Percentiles rank a stretch among this genome's conserved stretches.
These are phyloP conservation scores for Chaetoscypha palmicola DNA, from an alignment of 2,329 filamentous ascomycete genomes.

Conservation along the genomic window DNA sequence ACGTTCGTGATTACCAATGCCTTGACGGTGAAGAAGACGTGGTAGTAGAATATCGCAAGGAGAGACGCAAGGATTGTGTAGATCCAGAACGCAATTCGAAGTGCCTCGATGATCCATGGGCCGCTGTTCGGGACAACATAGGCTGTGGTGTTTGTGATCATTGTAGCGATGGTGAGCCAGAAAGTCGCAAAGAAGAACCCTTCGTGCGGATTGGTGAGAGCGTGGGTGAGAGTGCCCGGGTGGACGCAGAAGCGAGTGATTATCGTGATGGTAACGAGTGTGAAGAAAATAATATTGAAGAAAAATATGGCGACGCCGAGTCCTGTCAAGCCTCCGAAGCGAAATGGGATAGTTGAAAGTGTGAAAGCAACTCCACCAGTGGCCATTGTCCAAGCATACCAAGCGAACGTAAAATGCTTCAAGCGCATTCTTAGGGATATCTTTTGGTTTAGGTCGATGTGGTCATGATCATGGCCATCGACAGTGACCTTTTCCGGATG, in stretches of 20 bases:
- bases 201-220: constrained; percentile 58
- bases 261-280: constrained; percentile 47
- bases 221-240: constrained; percentile 45
- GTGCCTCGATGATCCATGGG: constrained; percentile 47
- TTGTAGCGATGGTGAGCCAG: constrained; percentile 60
- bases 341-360: constrained; percentile 54
- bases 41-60: constrained; percentile 60
- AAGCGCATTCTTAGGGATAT: constrained; percentile 15
- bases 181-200: constrained; percentile 67
- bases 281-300: constrained; percentile 60
- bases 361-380: constrained; percentile 64
- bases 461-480: constrained; percentile 3
- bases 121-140: constrained; percentile 55
- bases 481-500: not conserved
- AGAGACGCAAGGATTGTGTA: constrained; percentile 55
- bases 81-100: constrained; percentile 62
- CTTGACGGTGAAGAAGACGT: constrained; percentile 50
- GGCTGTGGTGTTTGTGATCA: constrained; percentile 58
- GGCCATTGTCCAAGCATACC: constrained; percentile 71
- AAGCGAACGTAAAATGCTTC: constrained; percentile 33
- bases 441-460: constrained; percentile 8
- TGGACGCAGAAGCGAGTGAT: constrained; percentile 54
- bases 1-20: constrained; percentile 54
- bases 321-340: constrained; percentile 54
- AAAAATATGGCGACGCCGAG: constrained; percentile 66